Evolutionary conservation across 2,329 filamentous ascomycete genomes (phyloP).

Genomic region (Zymoseptoria ardabiliae): DNA sequence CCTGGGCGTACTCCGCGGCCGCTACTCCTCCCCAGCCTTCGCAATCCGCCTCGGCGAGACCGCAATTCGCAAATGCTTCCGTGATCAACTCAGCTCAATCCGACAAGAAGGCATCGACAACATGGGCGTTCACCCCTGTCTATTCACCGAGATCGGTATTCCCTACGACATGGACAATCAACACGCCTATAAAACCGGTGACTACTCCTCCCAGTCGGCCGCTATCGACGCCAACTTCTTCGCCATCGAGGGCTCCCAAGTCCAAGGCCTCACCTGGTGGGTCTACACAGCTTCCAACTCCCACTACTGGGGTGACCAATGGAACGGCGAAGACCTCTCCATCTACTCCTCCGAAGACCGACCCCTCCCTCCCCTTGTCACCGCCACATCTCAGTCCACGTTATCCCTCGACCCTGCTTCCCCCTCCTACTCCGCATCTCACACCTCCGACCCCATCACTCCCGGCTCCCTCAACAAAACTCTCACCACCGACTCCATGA

Average conservation of each 20-base stretch:
- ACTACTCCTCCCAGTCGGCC: constrained; percentile 85
- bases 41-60: constrained; percentile 88
- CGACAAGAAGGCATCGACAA: constrained; percentile 80
- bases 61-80: constrained; percentile 88
- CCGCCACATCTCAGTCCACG: constrained; percentile 38
- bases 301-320: constrained; percentile 83
- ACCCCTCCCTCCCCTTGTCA: constrained; percentile 40
- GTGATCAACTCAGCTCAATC: constrained; percentile 76
- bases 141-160: constrained; percentile 94
- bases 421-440: constrained; percentile 48
- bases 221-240: constrained; percentile 96
- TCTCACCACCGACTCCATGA: constrained; percentile 52
- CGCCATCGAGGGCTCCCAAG: constrained; percentile 73
- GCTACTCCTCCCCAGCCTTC: constrained; percentile 81
- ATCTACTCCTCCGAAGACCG: constrained; percentile 82
- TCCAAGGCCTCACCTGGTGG: constrained; percentile 87
- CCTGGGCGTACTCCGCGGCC: constrained; percentile 80
- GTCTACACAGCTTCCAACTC: constrained; percentile 76
- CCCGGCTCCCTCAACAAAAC: constrained; percentile 69
- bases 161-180: constrained; percentile 99
- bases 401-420: constrained; percentile 43
- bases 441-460: constrained; percentile 52
- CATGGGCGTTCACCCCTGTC: constrained; percentile 78
- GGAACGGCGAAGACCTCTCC: constrained; percentile 96
- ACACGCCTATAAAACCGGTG: constrained; percentile 87